Evolutionary conservation across 164 flowering plant species (phyloP), one percentile per base, ranked within the genome.

Genomic region (Stephania japonica): DNA sequence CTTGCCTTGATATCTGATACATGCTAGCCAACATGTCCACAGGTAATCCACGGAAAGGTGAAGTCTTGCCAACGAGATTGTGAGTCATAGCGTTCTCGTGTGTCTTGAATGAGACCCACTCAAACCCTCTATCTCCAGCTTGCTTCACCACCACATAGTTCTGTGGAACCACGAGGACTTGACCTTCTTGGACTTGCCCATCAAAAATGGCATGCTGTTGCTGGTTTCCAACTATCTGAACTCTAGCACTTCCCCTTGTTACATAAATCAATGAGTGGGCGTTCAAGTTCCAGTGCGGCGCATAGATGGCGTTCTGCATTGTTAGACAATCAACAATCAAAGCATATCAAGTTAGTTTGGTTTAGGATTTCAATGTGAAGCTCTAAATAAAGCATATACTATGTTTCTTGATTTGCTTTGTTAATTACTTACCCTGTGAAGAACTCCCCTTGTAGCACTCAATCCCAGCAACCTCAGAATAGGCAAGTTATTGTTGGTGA

Each of bases 231-330:
- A 79, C 84, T 5, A 82, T 64, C 43, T 85, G 85, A 11, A 89
- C 68, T 42, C 85, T 70, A 23, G 72, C 84, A 12, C 71, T 75
- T 2, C 95, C 95, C 13, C 83, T 76, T 0, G 82, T 81, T 41
- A 68, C 63, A 84, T 86, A 90, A 24, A 83, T n/a, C 3, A 89
- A 65, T 49, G 78, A 77, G 79, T 90, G 88, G 41, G 87, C 83
- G 77, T 87, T 87, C 14, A 44, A 13, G 78, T 68, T 74, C 80
- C 78, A 90, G 79, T 85, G 86, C 0, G 95, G 95, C 0, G 84
- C 71, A 69, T 78, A 43, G 26, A 90, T 70, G 0, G 84, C 87
- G 59, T 87, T 80, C 93, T 87, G 80, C 77, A 78, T 11, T 32
- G 38, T 32, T 32, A 32, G 38, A 32, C 0, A 32, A 32, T 32